These are phyloP conservation scores for Camptophora hylomeconis DNA, from an alignment of 2,329 filamentous ascomycete species.

Conservation along the genomic window DNA sequence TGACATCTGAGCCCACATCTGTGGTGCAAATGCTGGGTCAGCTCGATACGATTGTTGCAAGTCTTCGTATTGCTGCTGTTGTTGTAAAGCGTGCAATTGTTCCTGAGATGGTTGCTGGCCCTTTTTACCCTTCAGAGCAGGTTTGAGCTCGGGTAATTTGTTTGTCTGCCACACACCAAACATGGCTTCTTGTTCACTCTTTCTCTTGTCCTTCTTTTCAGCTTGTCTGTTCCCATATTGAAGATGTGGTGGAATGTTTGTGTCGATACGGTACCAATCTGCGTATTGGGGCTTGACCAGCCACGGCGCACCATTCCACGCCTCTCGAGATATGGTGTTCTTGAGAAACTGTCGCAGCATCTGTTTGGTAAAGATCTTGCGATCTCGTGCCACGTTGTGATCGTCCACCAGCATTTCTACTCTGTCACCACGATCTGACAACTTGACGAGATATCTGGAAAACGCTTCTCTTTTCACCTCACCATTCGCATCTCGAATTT, in stretches of 20 bases:
- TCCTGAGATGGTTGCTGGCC: conserved; percentile 4
- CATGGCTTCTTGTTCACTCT: conserved; percentile 39
- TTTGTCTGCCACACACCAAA: conserved; percentile 37
- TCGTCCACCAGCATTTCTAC: conserved; percentile 75
- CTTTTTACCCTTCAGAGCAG: conserved; percentile 47
- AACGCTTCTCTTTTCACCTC: conserved; percentile 53
- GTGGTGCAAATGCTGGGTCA: conserved; percentile 27
- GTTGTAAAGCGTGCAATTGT: conserved; percentile 18
- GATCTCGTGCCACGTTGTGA: conserved; percentile 70
- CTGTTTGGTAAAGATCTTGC: conserved; percentile 87
- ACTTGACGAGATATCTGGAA: conserved; percentile 67
- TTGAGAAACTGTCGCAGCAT: conserved; percentile 91
- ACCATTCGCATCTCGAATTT: conserved; percentile 50
- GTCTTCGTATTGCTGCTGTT: conserved; percentile 46
- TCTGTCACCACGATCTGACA: conserved; percentile 53
- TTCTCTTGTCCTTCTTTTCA: conserved; percentile 60
- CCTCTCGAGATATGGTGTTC: conserved; percentile 79
- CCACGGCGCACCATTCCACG: conserved; percentile 96
- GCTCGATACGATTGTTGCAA: conserved; percentile 33
- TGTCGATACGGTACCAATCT: conserved; percentile 70
- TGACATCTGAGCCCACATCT: conserved; percentile 9
- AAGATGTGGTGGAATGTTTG: conserved; percentile 70
- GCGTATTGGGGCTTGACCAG: conserved; percentile 80
- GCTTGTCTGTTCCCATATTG: conserved; percentile 67
- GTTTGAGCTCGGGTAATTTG: conserved; percentile 60